Evolutionary conservation across 208 protist species (phyloP).

Genomic region (Balamuthia mandrillaris): DNA sequence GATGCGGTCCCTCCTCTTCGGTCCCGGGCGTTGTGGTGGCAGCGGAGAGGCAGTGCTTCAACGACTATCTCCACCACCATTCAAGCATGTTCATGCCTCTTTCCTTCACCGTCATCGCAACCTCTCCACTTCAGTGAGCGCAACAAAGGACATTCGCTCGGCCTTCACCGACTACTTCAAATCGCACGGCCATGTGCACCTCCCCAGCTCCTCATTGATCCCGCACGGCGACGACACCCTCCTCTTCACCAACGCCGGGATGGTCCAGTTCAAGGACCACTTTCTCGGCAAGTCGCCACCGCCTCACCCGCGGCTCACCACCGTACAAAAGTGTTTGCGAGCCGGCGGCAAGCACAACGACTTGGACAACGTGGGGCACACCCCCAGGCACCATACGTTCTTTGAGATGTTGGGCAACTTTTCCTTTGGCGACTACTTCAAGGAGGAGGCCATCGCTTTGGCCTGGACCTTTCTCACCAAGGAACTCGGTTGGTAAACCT

Average conservation of each 20-base stretch:
- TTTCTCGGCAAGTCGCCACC: background rate
- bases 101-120: too few species aligned
- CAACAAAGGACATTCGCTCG: too few species aligned
- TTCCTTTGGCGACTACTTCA: constrained; percentile 59
- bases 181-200: too few species aligned
- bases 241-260: constrained; percentile 43
- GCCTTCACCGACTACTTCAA: too few species aligned
- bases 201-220: background rate
- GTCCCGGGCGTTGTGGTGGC: too few species aligned
- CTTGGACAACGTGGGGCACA: constrained; percentile 65
- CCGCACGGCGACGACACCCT: background rate
- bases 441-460: constrained; percentile 55
- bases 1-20: too few species aligned
- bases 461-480: constrained; percentile 65
- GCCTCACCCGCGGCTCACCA: background rate
- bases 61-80: too few species aligned
- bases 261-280: constrained; percentile 49
- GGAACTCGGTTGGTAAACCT: constrained; percentile 1
- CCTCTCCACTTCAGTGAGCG: too few species aligned
- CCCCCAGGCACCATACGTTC: constrained; percentile 67
- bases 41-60: too few species aligned
- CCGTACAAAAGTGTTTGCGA: constrained; percentile 48
- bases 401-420: constrained; percentile 75
- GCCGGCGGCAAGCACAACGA: constrained; percentile 70
- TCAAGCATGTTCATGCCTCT: too few species aligned